Percentiles rank a stretch among this genome's conserved stretches.
These are phyloP conservation scores for Pseudohyphozyma bogoriensis DNA, from an alignment of 768 basidiomycete species.

Conservation along the genomic window DNA sequence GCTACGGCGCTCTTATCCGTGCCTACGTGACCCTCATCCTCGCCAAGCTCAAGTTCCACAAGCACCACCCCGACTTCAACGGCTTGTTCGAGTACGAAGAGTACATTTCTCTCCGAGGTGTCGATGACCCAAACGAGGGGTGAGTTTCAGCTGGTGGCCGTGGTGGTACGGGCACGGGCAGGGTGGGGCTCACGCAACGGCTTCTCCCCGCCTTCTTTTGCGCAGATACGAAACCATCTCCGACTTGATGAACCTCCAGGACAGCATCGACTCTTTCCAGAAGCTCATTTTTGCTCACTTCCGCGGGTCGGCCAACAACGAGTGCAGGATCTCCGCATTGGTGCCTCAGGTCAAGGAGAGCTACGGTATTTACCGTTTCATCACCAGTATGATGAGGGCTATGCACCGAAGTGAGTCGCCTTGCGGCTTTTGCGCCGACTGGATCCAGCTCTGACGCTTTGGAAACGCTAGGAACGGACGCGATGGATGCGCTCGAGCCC, in stretches of 20 bases:
- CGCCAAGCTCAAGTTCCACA: conserved; percentile 90
- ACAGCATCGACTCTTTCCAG: conserved; percentile 97
- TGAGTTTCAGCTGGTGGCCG: conserved; percentile 41
- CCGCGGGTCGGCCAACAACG: conserved; percentile 80
- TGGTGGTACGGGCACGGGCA: too few relatives aligned
- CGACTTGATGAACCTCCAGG: conserved; percentile 94
- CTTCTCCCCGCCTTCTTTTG: too few relatives aligned
- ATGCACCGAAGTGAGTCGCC: conserved; percentile 82
- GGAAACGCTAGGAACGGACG: conserved; percentile 61
- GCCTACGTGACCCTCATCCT: conserved; percentile 94
- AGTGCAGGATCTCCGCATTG: conserved; percentile 89
- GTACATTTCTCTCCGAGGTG: conserved; percentile 90
- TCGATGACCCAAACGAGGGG: conserved; percentile 99
- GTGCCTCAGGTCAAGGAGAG: conserved; percentile 98
- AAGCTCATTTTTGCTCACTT: conserved; percentile 96
- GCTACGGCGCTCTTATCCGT: conserved; percentile 83
- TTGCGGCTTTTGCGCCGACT: conserved; percentile 44
- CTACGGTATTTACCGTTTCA: conserved; percentile 97
- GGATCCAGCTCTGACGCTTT: background rate
- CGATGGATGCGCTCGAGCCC: conserved; percentile 78
- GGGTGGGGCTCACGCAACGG: background rate
- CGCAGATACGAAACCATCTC: conserved; percentile 96
- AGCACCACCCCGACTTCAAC: conserved; percentile 92
- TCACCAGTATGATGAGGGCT: conserved; percentile 95
- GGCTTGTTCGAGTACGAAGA: conserved; percentile 98